Evolutionary conservation across 164 flowering plant species (phyloP), one percentile per base, ranked within the genome.

Genomic region (Stephania cephalantha): DNA sequence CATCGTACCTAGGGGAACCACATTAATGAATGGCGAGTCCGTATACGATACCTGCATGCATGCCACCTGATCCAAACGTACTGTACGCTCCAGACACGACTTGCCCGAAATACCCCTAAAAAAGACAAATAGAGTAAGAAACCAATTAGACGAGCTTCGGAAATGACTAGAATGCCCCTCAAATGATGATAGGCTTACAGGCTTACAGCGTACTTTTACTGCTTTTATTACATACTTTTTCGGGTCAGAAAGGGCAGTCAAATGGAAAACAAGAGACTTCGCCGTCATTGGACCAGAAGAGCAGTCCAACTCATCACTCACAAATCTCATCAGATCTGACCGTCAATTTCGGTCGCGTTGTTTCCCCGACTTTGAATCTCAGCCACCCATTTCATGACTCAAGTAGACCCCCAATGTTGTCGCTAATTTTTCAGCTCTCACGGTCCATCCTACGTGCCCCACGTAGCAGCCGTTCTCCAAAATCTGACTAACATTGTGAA

Each of bases 301-400:
- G 73, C 4, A 35, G 70, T 67, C 42, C 29, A 72, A 29, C 44
- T 55, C 72, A 46, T 50, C 29, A 45, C 75, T 30, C 20, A 17
- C 42, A 9, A 42, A 25, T 0, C 42, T 1, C 10, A 71, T 46
- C 71, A 50, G 55, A 50, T 15, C 12, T 7, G 55, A 50, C 55
- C 55, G 55, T n/a, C 71, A 42, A 10, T 48, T 70, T 25, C 69
- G 9, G 71, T 11, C 31, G 10, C 46, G 46, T 45, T 50, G 55
- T 50, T 50, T 18, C 64, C 64, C 64, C 22, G 1, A 58, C n/a
- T 58, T 6, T 52, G 12, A 64, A 81, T 81, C 83, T 66, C 72
- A 70, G 78, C 83, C 85, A 77, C 82, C 77, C 75, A 74, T 69
- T 76, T 75, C 11, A 1, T 35, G 42, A 35, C 42, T 35, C 42